These are phyloP conservation scores for Cylindrotheca closterium DNA, from an alignment of 108 stramenopile genomes.

Conservation along the genomic window DNA sequence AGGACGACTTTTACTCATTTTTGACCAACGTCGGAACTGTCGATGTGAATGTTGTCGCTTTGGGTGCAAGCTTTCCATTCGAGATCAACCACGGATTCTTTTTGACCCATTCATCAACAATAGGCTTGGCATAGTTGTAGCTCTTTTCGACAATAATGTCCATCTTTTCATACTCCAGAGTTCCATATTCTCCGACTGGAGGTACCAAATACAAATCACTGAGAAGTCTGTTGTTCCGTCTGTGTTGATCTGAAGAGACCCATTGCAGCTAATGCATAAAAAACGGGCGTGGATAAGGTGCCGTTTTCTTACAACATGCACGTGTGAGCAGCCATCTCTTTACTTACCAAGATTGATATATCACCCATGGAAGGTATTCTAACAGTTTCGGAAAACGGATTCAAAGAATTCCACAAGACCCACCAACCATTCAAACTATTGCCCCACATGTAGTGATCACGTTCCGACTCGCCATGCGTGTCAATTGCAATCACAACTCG, in stretches of 20 bases:
- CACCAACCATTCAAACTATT: slow-evolving; percentile 45
- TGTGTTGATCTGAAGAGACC: slow-evolving; percentile 48
- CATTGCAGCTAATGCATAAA: slow-evolving; percentile 23
- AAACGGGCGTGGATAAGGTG: too few relatives aligned
- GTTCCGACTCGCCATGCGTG: slow-evolving; percentile 26
- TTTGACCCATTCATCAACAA: slow-evolving; percentile 40
- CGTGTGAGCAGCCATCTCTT: too few relatives aligned
- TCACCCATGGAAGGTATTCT: slow-evolving; percentile 58
- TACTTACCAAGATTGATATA: slow-evolving; percentile 25
- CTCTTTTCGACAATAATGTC: slow-evolving; percentile 51
- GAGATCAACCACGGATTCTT: slow-evolving; percentile 33
- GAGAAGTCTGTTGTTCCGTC: slow-evolving; percentile 19
- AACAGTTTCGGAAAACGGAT: slow-evolving; percentile 57
- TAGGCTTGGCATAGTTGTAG: slow-evolving; percentile 57
- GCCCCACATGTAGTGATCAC: slow-evolving; percentile 57
- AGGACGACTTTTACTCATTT: too few relatives aligned
- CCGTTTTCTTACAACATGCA: too few relatives aligned
- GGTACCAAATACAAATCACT: slow-evolving; percentile 46
- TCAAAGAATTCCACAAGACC: slow-evolving; percentile 49
- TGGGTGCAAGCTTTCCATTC: background rate
- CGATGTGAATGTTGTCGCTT: too few relatives aligned
- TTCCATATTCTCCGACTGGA: slow-evolving; percentile 42
- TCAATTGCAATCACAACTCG: slow-evolving; percentile 58
- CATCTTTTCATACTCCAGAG: slow-evolving; percentile 52
- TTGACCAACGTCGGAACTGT: too few relatives aligned